Conservation (phyloP, 1,139 yeast species). For the Pichia sp. region DNA sequence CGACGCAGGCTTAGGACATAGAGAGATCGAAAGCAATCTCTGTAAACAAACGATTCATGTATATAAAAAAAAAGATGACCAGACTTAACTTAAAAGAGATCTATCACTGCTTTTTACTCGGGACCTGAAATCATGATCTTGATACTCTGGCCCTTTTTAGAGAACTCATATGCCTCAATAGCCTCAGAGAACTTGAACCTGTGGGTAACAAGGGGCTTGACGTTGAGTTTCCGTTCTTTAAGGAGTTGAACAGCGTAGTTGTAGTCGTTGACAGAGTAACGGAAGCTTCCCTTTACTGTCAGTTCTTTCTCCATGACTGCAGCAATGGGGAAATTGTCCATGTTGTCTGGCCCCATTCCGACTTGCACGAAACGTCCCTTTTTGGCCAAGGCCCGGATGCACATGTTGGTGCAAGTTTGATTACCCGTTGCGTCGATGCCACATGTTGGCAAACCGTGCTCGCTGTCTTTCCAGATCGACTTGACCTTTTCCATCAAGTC, state of each 20-base stretch:
- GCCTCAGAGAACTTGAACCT: constrained; percentile 72
- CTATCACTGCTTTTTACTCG: constrained; percentile 12
- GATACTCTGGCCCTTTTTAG: constrained; percentile 50
- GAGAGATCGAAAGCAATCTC: not conserved
- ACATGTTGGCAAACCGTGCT: constrained; percentile 43
- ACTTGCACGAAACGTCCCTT: constrained; percentile 57
- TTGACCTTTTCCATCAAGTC: constrained; percentile 29
- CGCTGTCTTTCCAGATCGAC: constrained; percentile 36
- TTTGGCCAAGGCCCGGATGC: constrained; percentile 40
- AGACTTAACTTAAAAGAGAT: not conserved
- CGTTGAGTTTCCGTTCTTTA: constrained; percentile 56
- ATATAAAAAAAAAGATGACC: not conserved
- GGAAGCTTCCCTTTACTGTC: constrained; percentile 68
- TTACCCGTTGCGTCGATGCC: constrained; percentile 56
- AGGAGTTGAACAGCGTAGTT: constrained; percentile 66
- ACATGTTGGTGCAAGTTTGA: constrained; percentile 48
- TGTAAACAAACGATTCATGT: not conserved
- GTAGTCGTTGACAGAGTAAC: constrained; percentile 80
- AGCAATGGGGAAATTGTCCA: constrained; percentile 62
- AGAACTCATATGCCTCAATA: constrained; percentile 72
- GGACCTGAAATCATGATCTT: constrained; percentile 61
- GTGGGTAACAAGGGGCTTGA: constrained; percentile 70
- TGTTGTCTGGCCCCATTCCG: constrained; percentile 49
- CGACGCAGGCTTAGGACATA: not conserved
- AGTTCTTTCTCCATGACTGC: constrained; percentile 68